Evolutionary conservation across 306 rosid genomes (phyloP), one percentile per base, ranked within the genome.

Genomic region (Hippophae tibetana): DNA sequence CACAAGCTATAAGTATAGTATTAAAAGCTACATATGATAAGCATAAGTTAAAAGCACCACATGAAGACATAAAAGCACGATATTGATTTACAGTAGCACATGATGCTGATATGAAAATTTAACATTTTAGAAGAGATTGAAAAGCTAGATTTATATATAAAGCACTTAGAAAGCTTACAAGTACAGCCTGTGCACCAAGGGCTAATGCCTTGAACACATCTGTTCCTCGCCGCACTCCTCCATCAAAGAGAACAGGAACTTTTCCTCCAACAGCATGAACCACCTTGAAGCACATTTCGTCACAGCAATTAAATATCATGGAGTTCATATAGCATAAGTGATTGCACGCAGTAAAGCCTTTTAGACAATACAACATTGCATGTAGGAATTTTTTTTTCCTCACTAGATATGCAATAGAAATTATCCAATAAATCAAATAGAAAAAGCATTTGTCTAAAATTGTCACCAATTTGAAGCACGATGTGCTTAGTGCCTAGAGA

Each of bases 201-300:
- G 92, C 87, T 60, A 85, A 69, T 18, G 82, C 92, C 75, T 85
- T 81, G 60, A 81, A 85, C n/a, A 81, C 63, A 58, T 79, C 82
- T 8, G 92, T 81, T 65, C 87, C 85, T 67, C 82, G 76, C 60
- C 82, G 68, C 38, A 84, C 78, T 52, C 92, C 92, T 31, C 92
- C 88, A 43, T 81, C 85, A 18, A 81, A 27, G 18, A 81, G 76
- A 14, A 85, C 76, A 5, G 92, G 88, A 64, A 74, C 60, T 74
- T 54, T 79, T 3, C 83, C 85, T 63, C 49, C 73, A 18, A 78
- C 82, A 56, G 74, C 87, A 56, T 64, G 71, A 63, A 79, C 81
- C 27, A 81, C 80, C 85, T 84, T 72, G 67, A 65, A 47, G 14
- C 43, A 67, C 25, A 26, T 8, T 40, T 5, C 11, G 4, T 25